Conservation (phyloP, 371 early-diverging fungal genomes). For the Circinella minor region DNA sequence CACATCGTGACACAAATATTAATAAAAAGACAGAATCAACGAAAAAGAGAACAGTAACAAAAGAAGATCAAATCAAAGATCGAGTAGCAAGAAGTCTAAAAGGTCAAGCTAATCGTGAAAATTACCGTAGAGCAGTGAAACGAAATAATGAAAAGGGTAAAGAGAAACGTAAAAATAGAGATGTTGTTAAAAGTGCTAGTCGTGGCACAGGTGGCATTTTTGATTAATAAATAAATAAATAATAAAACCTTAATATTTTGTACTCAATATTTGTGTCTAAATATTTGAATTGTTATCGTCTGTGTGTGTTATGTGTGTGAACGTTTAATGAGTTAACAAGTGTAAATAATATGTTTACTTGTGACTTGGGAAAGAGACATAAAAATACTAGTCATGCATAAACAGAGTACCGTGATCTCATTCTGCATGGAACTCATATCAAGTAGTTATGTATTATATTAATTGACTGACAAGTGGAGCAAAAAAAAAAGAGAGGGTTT, state of each 20-base stretch:
- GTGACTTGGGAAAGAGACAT: too few relatives aligned
- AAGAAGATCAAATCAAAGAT: slow-evolving; percentile 60
- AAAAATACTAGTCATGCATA: too few relatives aligned
- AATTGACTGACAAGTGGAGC: too few relatives aligned
- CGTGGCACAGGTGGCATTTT: slow-evolving; percentile 43
- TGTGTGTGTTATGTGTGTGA: too few relatives aligned
- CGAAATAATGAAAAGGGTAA: slow-evolving; percentile 62
- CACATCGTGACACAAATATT: slow-evolving; percentile 52
- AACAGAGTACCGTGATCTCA: too few relatives aligned
- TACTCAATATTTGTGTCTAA: too few relatives aligned
- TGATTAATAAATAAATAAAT: slow-evolving; percentile 33
- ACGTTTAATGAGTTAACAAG: too few relatives aligned
- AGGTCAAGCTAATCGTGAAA: slow-evolving; percentile 38
- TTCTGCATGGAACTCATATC: too few relatives aligned
- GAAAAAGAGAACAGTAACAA: slow-evolving; percentile 41
- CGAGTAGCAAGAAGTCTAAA: slow-evolving; percentile 59
- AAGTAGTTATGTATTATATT: too few relatives aligned
- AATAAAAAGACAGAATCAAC: slow-evolving; percentile 25
- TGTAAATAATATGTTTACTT: too few relatives aligned
- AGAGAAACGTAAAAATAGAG: slow-evolving; percentile 56
- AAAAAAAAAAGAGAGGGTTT: too few relatives aligned
- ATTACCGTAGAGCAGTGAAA: slow-evolving; percentile 34
- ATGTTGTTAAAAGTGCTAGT: slow-evolving; percentile 33
- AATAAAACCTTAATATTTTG: neutral
- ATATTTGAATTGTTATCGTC: too few relatives aligned